Evolutionary conservation across 495 filamentous ascomycete species (phyloP), one percentile per base, ranked within the genome.

Genomic region (Cladorrhinum samala): DNA sequence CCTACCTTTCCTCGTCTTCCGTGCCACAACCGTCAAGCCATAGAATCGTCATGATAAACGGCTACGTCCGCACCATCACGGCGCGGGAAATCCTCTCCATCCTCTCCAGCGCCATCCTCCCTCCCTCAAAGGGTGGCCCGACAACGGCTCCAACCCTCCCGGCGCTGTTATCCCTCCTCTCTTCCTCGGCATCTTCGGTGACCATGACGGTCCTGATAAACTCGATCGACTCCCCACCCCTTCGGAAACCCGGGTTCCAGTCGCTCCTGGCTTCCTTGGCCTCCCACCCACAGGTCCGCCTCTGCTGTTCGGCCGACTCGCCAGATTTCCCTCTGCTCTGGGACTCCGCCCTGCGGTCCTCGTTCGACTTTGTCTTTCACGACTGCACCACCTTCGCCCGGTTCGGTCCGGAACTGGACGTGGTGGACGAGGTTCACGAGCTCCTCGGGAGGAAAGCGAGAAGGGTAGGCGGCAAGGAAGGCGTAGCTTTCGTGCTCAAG

Each of bases 301-400:
- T 97, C 6, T 71, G 94, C 16, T 85, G 85, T 57, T 93, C 89
- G 1, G 83, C 86, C 45, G 89, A 96, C 70, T 89, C 89, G 2
- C 90, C 91, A 25, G 86, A 85, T 51, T 94, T 95, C 61, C 76
- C 87, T 2, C 72, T 95, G 0, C 82, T 97, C 55, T 98, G 94
- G 94, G 90, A 96, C 66, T 83, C 85, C 52, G 83, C 81, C 52
- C 74, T 91, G 13, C 84, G 84, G 27, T 83, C 86, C 1, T 81
- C 85, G 20, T 87, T 89, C 68, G 87, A 88, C 59, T 91, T 94
- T 55, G 73, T 90, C 16, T 96, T 91, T 74, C 93, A 98, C 70
- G 91, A 96, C 69, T 85, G 85, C 63, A 97, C 93, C 2, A 97
- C 94, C 1, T 97, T 95, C 58, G 71, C 77, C 0, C 80, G 88